Evolutionary conservation across 2,329 filamentous ascomycete species (phyloP).

Genomic region (Cordyceps tenuipes): DNA sequence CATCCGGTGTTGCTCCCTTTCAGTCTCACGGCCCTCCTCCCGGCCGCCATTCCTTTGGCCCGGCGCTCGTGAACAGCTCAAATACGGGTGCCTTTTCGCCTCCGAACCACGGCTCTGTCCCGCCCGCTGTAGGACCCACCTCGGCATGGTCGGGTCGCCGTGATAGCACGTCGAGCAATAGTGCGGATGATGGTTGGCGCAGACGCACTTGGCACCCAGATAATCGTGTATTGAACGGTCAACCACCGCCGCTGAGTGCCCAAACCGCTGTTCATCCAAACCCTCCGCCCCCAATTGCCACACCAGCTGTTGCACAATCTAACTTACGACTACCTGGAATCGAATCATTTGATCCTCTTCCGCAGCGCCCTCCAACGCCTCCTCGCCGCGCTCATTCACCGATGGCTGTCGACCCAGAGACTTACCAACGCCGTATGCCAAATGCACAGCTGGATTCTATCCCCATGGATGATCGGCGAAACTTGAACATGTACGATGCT

Average conservation of each 20-base stretch:
- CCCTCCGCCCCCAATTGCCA: conserved; percentile 42
- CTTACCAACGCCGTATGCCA: conserved; percentile 26
- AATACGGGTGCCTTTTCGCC: conserved; percentile 47
- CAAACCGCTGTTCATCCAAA: conserved; percentile 51
- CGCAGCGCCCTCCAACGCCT: conserved; percentile 53
- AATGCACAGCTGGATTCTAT: conserved; percentile 22
- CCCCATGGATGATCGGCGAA: conserved; percentile 38
- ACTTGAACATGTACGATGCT: conserved; percentile 54
- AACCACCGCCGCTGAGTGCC: conserved; percentile 65
- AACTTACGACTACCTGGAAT: conserved; percentile 74
- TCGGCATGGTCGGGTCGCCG: conserved; percentile 43
- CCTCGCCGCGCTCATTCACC: conserved; percentile 61
- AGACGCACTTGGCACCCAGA: conserved; percentile 88
- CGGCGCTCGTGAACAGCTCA: conserved; percentile 47
- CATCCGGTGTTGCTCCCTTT: conserved; percentile 67
- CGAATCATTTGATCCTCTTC: conserved; percentile 78
- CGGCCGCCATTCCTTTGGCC: conserved; percentile 46
- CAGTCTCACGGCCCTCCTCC: conserved; percentile 51
- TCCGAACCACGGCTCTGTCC: conserved; percentile 49
- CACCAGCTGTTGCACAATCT: conserved; percentile 43
- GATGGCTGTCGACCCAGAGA: conserved; percentile 62
- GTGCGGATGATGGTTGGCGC: conserved; percentile 68
- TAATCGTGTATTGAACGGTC: conserved; percentile 53
- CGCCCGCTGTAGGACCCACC: conserved; percentile 42
- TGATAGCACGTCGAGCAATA: conserved; percentile 52